Base-by-base conservation (phyloP, 139 green algal species). In the Picochlorum sp. region DNA sequence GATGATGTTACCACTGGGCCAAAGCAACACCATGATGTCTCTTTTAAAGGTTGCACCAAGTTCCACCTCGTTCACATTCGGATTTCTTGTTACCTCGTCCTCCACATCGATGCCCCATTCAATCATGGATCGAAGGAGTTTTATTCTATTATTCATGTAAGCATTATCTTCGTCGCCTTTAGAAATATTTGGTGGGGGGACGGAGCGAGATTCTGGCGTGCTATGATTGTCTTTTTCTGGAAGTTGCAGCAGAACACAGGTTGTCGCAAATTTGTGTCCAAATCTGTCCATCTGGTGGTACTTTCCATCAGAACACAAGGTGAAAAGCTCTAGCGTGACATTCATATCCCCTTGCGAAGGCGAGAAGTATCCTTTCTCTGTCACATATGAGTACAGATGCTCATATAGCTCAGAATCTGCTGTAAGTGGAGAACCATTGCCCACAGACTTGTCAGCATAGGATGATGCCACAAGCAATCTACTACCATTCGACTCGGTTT, bases 41-140 rank as follows among this genome's bases (percentile, higher is more conserved):
- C 11, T 20, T 50, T 16, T 16, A 34, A 57, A 58, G 20, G 34
- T 18, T 38, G 56, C 41, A 11, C 45, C 60, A 3, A 38, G 34
- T 23, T 11, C 16, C 24, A 49, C 14, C 4, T 44, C 14, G 0
- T 38, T 23, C 31, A 38, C 47, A 37, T 30, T 31, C 9, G n/a
- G 18, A 63, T 8, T 20, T 34, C 11, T 24, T 7, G 6, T 24
- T 6, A 23, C 41, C 10, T 31, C 45, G 0, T 23, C 15, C 14
- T 23, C 24, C 45, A 81, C 41, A 15, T 85, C 80, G 0, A 26
- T 21, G 15, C 80, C 74, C 86, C 86, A 95, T 69, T 90, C 84
- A 55, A 95, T 83, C 70, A 90, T 82, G 45, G 65, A 70, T 4
- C 87, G 75, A 64, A 95, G 72, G 47, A 77, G 70, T n/a, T 45